Conservation (phyloP, 2,329 filamentous ascomycete genomes). For the Thielaviopsis populi region DNA sequence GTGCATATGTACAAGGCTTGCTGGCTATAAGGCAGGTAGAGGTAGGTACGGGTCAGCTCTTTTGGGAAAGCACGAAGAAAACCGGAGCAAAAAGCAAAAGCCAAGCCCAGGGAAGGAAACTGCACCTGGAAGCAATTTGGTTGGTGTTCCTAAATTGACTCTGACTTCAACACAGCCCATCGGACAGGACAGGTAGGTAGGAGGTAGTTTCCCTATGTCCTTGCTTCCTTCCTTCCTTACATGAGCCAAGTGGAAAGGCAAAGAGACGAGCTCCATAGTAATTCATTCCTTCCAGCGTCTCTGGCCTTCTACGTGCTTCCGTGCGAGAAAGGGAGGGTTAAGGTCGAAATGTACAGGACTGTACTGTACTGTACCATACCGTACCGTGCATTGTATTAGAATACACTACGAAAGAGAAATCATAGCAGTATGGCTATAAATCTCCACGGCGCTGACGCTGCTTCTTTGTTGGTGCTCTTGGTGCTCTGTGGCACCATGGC, state of each 20-base stretch:
- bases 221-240: background rate
- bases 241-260: background rate
- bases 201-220: background rate
- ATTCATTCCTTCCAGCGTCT: slow-evolving; percentile 2
- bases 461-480: background rate
- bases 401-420: too few relatives aligned
- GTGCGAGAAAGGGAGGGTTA: background rate
- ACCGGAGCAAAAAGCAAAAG: slow-evolving; percentile 6
- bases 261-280: background rate
- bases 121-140: too few relatives aligned
- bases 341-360: background rate
- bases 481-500: background rate
- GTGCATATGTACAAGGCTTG: background rate
- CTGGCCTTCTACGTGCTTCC: background rate
- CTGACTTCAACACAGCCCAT: background rate
- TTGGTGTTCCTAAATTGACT: background rate
- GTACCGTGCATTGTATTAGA: too few relatives aligned
- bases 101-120: background rate
- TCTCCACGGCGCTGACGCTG: too few relatives aligned
- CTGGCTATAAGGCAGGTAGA: background rate
- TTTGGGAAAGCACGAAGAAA: slow-evolving; percentile 3
- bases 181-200: too few relatives aligned
- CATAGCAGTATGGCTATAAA: too few relatives aligned
- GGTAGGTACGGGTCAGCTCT: background rate
- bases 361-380: too few relatives aligned